Conservation (phyloP, 208 protist genomes). For the Trypanosoma avium region DNA sequence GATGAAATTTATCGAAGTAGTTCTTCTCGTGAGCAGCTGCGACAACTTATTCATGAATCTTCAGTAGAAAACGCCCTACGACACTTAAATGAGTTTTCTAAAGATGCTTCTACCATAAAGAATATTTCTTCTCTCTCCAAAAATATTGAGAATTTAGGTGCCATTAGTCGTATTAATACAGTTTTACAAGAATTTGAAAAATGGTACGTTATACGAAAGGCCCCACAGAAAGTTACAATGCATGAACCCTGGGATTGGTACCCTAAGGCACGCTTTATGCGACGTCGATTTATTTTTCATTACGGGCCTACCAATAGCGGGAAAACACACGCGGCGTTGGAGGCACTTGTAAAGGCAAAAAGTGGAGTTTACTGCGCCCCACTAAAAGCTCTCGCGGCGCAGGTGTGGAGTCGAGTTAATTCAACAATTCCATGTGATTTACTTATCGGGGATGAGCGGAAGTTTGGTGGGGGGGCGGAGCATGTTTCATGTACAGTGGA, state of each 20-base stretch:
- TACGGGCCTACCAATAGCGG: constrained; percentile 95
- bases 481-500: constrained; percentile 92
- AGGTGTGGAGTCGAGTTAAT: constrained; percentile 88
- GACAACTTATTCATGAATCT: constrained; percentile 60
- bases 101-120: constrained; percentile 35
- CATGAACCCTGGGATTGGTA: constrained; percentile 83
- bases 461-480: constrained; percentile 63
- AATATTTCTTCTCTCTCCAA: constrained; percentile 12
- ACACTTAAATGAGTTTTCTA: constrained; percentile 50
- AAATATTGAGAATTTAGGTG: constrained; percentile 22
- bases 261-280: constrained; percentile 68
- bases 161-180: constrained; percentile 26
- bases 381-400: constrained; percentile 92
- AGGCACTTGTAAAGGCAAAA: constrained; percentile 48
- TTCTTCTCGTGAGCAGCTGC: constrained; percentile 42
- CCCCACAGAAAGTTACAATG: constrained; percentile 60
- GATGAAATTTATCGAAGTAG: constrained; percentile 55
- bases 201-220: constrained; percentile 66
- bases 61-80: constrained; percentile 61
- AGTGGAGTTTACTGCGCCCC: constrained; percentile 94
- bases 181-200: constrained; percentile 44
- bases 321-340: constrained; percentile 91
- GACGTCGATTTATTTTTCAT: constrained; percentile 86
- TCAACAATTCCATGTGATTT: constrained; percentile 86
- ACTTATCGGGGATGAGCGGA: constrained; percentile 92